phyloP scores from a whole-genome alignment of 1,284 basidiomycete genomes.

The Stygiomarasmius scandens region DNA sequence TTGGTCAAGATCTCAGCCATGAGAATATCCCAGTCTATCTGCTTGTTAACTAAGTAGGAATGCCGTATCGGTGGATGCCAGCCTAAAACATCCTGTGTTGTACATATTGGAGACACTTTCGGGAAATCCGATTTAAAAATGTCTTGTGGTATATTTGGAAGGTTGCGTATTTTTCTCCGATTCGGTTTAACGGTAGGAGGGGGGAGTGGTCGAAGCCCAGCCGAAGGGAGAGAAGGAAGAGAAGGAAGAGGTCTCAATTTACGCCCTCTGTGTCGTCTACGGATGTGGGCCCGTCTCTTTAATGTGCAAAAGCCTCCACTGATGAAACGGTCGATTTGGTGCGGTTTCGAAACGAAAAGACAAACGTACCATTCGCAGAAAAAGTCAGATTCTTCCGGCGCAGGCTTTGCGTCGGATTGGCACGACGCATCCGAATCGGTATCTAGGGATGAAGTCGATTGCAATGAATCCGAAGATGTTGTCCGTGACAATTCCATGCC shows the following conservation, averaged over 20 bases:
- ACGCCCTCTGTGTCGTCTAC: slow-evolving; percentile 10
- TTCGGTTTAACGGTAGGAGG: slow-evolving; percentile 4
- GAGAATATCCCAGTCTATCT: slow-evolving; percentile 38
- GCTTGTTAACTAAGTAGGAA: slow-evolving; percentile 16
- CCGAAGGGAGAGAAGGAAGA: slow-evolving; percentile 4
- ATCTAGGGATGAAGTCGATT: slow-evolving; percentile 24
- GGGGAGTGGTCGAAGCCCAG: slow-evolving; percentile 2
- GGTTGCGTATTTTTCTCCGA: slow-evolving; percentile 15
- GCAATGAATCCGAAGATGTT: slow-evolving; percentile 24
- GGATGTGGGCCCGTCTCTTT: slow-evolving; percentile 16
- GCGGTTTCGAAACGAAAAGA: neutral
- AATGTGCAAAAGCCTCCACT: slow-evolving; percentile 16
- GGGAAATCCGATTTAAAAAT: slow-evolving; percentile 8
- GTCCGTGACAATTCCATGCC: slow-evolving; percentile 17
- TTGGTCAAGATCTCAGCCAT: slow-evolving; percentile 18
- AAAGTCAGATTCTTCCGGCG: neutral
- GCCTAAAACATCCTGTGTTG: slow-evolving; percentile 16
- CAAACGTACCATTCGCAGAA: slow-evolving; percentile 9
- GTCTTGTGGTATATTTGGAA: slow-evolving; percentile 18
- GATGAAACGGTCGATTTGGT: neutral
- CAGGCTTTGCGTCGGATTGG: neutral
- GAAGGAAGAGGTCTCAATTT: slow-evolving; percentile 17
- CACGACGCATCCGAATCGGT: neutral
- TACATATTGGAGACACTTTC: slow-evolving; percentile 13
- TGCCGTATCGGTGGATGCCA: slow-evolving; percentile 11